phyloP scores from a whole-genome alignment of 345 rosid species.

The Kernera saxatilis region DNA sequence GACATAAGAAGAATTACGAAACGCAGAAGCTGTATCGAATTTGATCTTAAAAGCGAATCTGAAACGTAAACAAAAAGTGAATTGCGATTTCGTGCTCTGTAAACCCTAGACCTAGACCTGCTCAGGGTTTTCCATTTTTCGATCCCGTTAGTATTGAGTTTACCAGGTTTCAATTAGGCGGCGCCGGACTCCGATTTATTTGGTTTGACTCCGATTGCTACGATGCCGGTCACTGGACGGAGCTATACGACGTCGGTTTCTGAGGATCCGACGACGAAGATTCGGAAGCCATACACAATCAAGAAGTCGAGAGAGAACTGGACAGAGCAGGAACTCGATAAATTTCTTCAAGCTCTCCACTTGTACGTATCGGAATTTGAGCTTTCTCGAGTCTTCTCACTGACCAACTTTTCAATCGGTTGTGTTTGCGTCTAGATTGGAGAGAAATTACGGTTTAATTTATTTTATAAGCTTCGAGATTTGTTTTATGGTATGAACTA shows the following conservation, averaged over 20 bases:
- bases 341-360: slow-evolving; percentile 91
- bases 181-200: background rate
- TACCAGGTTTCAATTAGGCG: slow-evolving; percentile 36
- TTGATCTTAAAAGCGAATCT: no score
- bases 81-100: no score
- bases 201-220: background rate
- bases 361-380: slow-evolving; percentile 39
- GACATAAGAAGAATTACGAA: no score
- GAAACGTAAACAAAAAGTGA: no score
- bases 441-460: background rate
- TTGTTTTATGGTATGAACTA: background rate
- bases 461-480: background rate
- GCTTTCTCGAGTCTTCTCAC: background rate
- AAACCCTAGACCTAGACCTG: no score
- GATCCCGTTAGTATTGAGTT: no score
- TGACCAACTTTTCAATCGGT: background rate
- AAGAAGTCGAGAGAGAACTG: slow-evolving; percentile 96
- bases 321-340: slow-evolving; percentile 94
- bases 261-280: slow-evolving; percentile 65
- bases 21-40: no score
- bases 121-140: no score
- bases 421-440: no score
- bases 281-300: slow-evolving; percentile 86
- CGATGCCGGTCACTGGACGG: slow-evolving; percentile 7
- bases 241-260: slow-evolving; percentile 27